Conservation (phyloP, 2,329 filamentous ascomycete species). For the Coniella vitis region DNA sequence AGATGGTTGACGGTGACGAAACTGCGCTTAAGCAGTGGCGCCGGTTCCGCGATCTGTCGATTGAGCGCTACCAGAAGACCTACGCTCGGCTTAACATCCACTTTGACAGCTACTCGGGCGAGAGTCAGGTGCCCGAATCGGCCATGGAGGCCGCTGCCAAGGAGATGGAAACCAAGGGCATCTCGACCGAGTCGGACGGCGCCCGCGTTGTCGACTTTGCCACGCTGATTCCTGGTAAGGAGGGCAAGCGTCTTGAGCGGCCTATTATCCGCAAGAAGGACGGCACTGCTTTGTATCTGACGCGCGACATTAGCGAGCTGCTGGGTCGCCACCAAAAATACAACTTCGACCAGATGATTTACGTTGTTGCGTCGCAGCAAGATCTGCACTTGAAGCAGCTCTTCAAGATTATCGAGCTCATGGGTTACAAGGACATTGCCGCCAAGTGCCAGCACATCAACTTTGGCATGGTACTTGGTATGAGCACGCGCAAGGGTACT, state of each 20-base stretch:
- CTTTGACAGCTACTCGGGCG: conserved; percentile 68
- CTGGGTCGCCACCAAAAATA: conserved; percentile 57
- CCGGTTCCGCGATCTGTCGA: conserved; percentile 60
- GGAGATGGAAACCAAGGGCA: conserved; percentile 54
- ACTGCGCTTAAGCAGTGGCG: conserved; percentile 56
- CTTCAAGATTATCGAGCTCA: conserved; percentile 69
- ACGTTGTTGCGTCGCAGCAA: conserved; percentile 67
- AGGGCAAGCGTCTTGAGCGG: conserved; percentile 62
- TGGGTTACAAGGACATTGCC: conserved; percentile 62
- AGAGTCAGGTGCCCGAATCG: conserved; percentile 63
- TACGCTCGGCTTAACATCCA: conserved; percentile 65
- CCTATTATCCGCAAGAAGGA: conserved; percentile 67
- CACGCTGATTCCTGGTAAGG: conserved; percentile 58
- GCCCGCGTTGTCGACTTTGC: conserved; percentile 67
- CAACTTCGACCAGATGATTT: conserved; percentile 73
- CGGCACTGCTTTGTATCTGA: conserved; percentile 70
- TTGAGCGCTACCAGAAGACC: conserved; percentile 59
- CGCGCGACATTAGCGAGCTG: conserved; percentile 70
- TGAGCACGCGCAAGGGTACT: conserved; percentile 65
- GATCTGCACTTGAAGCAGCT: conserved; percentile 68
- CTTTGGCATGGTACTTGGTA: conserved; percentile 65
- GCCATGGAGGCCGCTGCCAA: conserved; percentile 59
- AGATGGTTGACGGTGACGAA: conserved; percentile 61
- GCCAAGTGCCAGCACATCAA: conserved; percentile 67
- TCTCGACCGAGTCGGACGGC: conserved; percentile 65